These are phyloP conservation scores for Penicillium salamii DNA, from an alignment of 495 filamentous ascomycete genomes.

Conservation along the genomic window DNA sequence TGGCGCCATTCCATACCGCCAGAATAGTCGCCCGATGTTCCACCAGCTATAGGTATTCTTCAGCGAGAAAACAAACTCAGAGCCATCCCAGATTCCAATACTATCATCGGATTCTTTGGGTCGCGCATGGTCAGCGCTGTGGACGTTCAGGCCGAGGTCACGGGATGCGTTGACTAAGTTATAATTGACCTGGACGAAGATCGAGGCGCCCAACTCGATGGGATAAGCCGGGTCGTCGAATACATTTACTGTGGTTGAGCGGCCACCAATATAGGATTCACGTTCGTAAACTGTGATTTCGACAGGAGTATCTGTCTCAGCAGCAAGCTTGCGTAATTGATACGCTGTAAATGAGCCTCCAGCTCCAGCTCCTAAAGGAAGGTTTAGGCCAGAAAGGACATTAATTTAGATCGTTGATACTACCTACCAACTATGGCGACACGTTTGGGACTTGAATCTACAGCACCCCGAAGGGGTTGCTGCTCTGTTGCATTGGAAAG, in stretches of 20 bases:
- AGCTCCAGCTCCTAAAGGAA: conserved; percentile 76
- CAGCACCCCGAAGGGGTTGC: conserved; percentile 18
- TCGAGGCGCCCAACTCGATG: conserved; percentile 86
- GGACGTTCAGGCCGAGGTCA: conserved; percentile 62
- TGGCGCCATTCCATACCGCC: conserved; percentile 82
- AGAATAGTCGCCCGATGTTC: conserved; percentile 73
- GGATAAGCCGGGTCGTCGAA: conserved; percentile 66
- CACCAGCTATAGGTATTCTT: conserved; percentile 67
- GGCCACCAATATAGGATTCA: conserved; percentile 74
- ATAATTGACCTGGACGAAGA: conserved; percentile 85
- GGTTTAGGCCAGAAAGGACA: neutral
- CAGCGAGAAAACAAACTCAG: conserved; percentile 66
- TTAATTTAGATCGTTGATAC: neutral
- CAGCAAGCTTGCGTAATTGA: conserved; percentile 68
- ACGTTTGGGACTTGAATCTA: conserved; percentile 28
- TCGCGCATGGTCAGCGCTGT: conserved; percentile 27
- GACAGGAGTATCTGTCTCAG: conserved; percentile 47
- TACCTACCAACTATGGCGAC: conserved; percentile 49
- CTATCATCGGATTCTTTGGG: conserved; percentile 39
- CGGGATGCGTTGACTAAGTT: conserved; percentile 76
- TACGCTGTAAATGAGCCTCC: conserved; percentile 87
- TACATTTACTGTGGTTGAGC: conserved; percentile 83
- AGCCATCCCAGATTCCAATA: conserved; percentile 85
- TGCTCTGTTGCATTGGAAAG: conserved; percentile 25
- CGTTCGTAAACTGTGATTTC: conserved; percentile 91